phyloP scores from a whole-genome alignment of 306 rosid species.

The Canavalia ensiformis region DNA sequence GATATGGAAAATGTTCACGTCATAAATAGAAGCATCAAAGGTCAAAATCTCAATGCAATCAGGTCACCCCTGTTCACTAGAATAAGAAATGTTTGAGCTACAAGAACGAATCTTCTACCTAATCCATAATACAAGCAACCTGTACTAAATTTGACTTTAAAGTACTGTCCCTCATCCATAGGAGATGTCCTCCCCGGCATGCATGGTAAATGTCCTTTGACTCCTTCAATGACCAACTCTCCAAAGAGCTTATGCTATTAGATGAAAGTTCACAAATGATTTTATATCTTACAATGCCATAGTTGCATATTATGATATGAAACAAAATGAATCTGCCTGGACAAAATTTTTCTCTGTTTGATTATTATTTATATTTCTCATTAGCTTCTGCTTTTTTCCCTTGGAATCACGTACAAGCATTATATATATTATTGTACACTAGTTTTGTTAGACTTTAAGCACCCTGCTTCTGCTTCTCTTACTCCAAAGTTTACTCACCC shows the following conservation, averaged over 20 bases:
- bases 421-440: background rate
- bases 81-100: conserved; percentile 10
- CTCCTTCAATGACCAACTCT: background rate
- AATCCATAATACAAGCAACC: background rate
- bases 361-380: conserved; percentile 5
- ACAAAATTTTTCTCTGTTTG: background rate
- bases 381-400: conserved; percentile 21
- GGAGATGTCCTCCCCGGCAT: background rate
- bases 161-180: conserved; percentile 7
- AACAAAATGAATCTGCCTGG: conserved; percentile 8
- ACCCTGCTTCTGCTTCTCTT: conserved; percentile 2
- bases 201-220: background rate
- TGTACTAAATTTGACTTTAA: background rate
- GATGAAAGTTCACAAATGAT: background rate
- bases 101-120: background rate
- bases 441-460: conserved; percentile 1
- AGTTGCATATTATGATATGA: conserved; percentile 4
- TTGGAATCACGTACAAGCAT: conserved; percentile 9
- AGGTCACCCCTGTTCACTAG: conserved; percentile 12
- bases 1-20: conserved; percentile 12
- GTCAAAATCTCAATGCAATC: background rate
- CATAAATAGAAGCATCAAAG: conserved; percentile 12
- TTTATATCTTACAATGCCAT: background rate
- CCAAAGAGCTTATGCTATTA: background rate
- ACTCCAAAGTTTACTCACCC: background rate